Evolutionary conservation across 192 early-diverging fungal species (phyloP), one percentile per base, ranked within the genome.

Genomic region (Coemansia sp.): DNA sequence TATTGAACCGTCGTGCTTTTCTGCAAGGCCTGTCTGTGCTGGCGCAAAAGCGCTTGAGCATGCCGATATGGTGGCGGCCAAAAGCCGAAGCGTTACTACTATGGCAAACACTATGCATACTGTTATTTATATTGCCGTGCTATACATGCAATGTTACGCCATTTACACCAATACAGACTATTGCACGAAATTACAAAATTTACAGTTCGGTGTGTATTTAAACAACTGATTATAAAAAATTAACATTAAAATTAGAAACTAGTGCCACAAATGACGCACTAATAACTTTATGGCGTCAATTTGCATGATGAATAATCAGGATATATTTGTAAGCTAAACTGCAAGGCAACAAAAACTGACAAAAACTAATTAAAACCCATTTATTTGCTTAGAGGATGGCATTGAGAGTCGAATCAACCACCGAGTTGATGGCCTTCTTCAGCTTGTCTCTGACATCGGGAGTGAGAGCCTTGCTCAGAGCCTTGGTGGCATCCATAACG

Each of bases 381-480:
- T 35, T 6, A 35, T 35, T 35, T 7, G 32, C 7, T 45, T 73
- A 80, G 25, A 80, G 65, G 15, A 74, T 25, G 4, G 77, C 72
- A 35, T 67, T 74, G 25, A 80, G 62, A 10, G 77, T 74, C 19
- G 77, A 71, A 25, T 80, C 68, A 11, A 74, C 72, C 12, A 80
- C 51, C 38, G 77, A 71, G 39, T 37, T 62, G 29, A 80, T 71
- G 14, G 77, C 77, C 68, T 80, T 80, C 66, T 80, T 80, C 22
- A 80, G 52, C 66, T 80, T 80, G 41, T 67, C 65, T 62, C 55
- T 80, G 41, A 80, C 59, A 15, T 80, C 77, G 15, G 77, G 77
- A n/a, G 77, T 80, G 55, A 80, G 25, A 0, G 77, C 77, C 77
- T 80, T 80, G 53, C 52, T 48, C 2, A 80, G 39, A 14, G 77